Base-by-base conservation (phyloP, 73 alveolate genomes). In the Paramecium bursaria region DNA sequence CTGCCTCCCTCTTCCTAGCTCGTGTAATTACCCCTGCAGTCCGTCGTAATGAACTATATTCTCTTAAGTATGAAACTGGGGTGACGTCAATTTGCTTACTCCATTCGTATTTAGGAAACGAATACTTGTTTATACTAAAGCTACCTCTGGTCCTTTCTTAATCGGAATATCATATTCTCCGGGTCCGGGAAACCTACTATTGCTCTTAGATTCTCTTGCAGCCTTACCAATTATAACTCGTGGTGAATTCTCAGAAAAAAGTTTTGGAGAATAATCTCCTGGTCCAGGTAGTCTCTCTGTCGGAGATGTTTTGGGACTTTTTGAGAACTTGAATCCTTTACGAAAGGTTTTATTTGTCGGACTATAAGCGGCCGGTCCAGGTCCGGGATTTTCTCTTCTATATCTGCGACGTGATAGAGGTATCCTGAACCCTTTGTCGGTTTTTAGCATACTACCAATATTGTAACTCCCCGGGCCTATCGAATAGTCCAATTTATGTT, bases 191-290 rank as follows among this genome's bases (percentile, higher is more conserved):
- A 29, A 67, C 22, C 22, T 67, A 22, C 44, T 42, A 7, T 67
- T 31, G 4, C 35, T 67, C 3, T 17, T 35, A 14, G 10, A 4
- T 35, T 14, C 82, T 14, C 46, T 67, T 35, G 57, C 9, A 17
- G 60, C 57, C 2, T 42, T 67, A 9, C 82, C 82, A 67, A 67
- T 25, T 25, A 67, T 11, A 39, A 57, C 61, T 42, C 82, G 26
- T 5, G 82, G 82, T 9, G 82, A 67, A 67, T 44, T 13, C 1
- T 67, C 82, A 11, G 53, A 39, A 25, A 42, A 9, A 15, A 15
- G 17, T 67, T 57, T 67, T 2, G 82, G 82, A 14, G 82, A 67
- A 67, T 67, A 67, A 15, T 67, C 82, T 42, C 48, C 57, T 9
- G 82, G 82, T 5, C 82, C 82, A 1, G 82, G 82, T 67, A 67